These are phyloP conservation scores for Sporothrix pallida DNA, from an alignment of 2,329 filamentous ascomycete genomes.

Conservation along the genomic window DNA sequence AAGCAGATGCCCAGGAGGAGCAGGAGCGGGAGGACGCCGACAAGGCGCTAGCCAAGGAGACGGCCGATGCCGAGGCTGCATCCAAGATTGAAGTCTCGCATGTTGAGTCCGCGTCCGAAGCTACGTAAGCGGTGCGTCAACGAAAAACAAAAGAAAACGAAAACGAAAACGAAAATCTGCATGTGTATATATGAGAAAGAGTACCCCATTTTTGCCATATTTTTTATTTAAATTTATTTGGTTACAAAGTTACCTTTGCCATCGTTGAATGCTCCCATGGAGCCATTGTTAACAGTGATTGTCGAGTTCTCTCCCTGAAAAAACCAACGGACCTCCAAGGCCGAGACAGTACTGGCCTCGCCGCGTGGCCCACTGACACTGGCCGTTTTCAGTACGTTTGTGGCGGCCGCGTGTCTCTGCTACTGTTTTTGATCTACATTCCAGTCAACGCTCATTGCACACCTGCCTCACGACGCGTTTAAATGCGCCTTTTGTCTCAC, in stretches of 20 bases:
- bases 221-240: not conserved
- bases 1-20: conserved; percentile 33
- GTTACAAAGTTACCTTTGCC: not conserved
- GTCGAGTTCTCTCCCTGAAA: not conserved
- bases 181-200: not conserved
- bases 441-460: not conserved
- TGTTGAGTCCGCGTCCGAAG: not conserved
- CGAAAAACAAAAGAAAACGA: not conserved
- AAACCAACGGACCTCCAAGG: not conserved
- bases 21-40: conserved; percentile 27
- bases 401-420: not conserved
- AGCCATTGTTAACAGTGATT: too few species aligned
- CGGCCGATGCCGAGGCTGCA: conserved; percentile 3
- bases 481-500: not conserved
- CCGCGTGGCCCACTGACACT: not conserved
- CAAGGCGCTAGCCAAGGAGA: conserved; percentile 8
- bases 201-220: not conserved
- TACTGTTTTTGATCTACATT: not conserved
- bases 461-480: not conserved
- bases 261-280: not conserved
- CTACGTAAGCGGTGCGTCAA: not conserved
- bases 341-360: not conserved
- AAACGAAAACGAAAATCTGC: not conserved
- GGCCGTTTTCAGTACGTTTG: conserved; percentile 3
- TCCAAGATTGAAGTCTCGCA: not conserved